Percentiles rank a stretch among this genome's conserved stretches.
These are phyloP conservation scores for Aciculoconidium aculeatum DNA, from an alignment of 805 yeast species.

Conservation along the genomic window DNA sequence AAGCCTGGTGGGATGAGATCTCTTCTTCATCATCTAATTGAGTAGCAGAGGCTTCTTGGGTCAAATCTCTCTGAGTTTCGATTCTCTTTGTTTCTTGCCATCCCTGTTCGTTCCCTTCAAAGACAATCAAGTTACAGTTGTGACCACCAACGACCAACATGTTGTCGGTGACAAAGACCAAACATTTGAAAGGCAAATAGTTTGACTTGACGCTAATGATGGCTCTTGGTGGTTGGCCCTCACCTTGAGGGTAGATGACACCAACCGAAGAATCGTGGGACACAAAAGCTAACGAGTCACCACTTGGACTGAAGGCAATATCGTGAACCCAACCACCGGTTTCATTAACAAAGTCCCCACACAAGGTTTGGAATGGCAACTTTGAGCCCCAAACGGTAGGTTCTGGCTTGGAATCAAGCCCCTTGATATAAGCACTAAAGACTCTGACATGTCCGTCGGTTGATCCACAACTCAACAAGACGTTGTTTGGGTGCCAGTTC, in stretches of 20 bases:
- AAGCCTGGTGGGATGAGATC: constrained; percentile 65
- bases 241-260: constrained; percentile 73
- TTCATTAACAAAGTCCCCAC: constrained; percentile 68
- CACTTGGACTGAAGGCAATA: constrained; percentile 76
- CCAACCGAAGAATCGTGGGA: constrained; percentile 84
- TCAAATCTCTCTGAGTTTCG: constrained; percentile 44
- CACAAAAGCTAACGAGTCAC: constrained; percentile 72
- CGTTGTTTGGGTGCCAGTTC: constrained; percentile 92
- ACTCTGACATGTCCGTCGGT: constrained; percentile 92
- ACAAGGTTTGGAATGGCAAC: constrained; percentile 87
- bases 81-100: constrained; percentile 57
- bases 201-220: constrained; percentile 56
- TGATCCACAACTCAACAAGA: constrained; percentile 82
- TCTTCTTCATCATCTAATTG: constrained; percentile 45
- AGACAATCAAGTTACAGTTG: constrained; percentile 85
- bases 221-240: constrained; percentile 54
- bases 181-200: constrained; percentile 73
- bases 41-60: constrained; percentile 39
- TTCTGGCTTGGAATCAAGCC: constrained; percentile 76
- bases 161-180: constrained; percentile 62
- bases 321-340: constrained; percentile 91
- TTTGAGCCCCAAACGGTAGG: constrained; percentile 90
- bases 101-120: constrained; percentile 57
- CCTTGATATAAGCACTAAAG: constrained; percentile 83
- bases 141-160: constrained; percentile 85